Evolutionary conservation across 208 protist species (phyloP).

Genomic region (Blastocrithidia nonstop): DNA sequence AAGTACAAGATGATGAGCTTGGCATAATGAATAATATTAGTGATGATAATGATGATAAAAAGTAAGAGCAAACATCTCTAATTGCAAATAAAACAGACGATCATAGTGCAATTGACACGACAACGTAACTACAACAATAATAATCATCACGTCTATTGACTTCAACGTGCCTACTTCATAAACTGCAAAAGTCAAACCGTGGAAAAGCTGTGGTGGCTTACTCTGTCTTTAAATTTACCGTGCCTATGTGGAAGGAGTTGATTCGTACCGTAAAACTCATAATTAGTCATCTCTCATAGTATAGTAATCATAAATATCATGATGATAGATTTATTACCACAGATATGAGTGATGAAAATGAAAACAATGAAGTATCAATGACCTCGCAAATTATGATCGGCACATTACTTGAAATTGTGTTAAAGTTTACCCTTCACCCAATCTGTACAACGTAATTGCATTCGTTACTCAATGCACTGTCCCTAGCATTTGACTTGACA

Average conservation of each 20-base stretch:
- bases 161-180: too few relatives aligned
- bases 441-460: constrained; percentile 39
- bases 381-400: constrained; percentile 26
- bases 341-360: too few relatives aligned
- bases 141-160: too few relatives aligned
- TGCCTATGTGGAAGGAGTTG: constrained; percentile 77
- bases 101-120: too few relatives aligned
- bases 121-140: too few relatives aligned
- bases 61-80: neutral
- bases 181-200: too few relatives aligned
- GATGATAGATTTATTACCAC: too few relatives aligned
- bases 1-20: too few relatives aligned
- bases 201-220: too few relatives aligned
- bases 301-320: neutral
- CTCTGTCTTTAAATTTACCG: too few relatives aligned
- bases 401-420: constrained; percentile 57
- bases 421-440: constrained; percentile 68
- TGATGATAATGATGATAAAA: neutral
- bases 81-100: neutral
- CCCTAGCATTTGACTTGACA: constrained; percentile 9
- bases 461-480: constrained; percentile 23
- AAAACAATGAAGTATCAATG: constrained; percentile 2
- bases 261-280: constrained; percentile 64
- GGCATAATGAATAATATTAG: too few relatives aligned
- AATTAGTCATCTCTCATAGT: constrained; percentile 2